Percentiles rank a stretch among this genome's conserved stretches.
Evolutionary conservation across 2,329 filamentous ascomycete genomes (phyloP).

Genomic region (Lithohypha guttulata): DNA sequence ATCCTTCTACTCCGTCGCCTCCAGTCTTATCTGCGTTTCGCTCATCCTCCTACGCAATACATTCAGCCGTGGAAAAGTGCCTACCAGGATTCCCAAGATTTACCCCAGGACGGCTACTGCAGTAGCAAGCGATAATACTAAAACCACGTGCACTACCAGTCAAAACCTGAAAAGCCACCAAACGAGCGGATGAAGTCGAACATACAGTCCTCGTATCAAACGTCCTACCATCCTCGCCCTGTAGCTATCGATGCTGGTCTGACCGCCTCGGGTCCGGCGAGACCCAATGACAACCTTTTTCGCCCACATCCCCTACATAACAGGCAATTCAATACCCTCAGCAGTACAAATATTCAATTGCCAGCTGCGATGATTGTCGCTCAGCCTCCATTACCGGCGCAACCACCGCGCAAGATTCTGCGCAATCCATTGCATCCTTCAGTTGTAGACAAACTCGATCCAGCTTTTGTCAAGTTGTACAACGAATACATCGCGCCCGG

Average conservation of each 20-base stretch:
- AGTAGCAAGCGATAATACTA: too few relatives aligned
- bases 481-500: conserved; percentile 19
- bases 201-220: not conserved
- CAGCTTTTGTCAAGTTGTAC: conserved; percentile 21
- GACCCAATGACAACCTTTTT: not conserved
- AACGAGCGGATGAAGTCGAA: conserved; percentile 1
- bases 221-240: not conserved
- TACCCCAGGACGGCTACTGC: too few relatives aligned
- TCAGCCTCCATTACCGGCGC: not conserved
- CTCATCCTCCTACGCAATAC: not conserved
- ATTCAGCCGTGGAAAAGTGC: not conserved
- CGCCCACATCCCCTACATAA: not conserved
- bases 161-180: not conserved
- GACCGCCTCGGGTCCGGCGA: not conserved
- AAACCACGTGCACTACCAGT: not conserved
- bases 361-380: conserved; percentile 1
- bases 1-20: not conserved
- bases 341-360: not conserved
- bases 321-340: not conserved
- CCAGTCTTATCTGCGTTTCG: not conserved
- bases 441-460: conserved; percentile 19
- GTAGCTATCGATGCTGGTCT: not conserved
- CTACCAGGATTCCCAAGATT: not conserved
- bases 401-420: conserved; percentile 3
- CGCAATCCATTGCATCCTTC: conserved; percentile 18